Conservation (phyloP, 768 basidiomycete species). For the Leccinum imitatum region DNA sequence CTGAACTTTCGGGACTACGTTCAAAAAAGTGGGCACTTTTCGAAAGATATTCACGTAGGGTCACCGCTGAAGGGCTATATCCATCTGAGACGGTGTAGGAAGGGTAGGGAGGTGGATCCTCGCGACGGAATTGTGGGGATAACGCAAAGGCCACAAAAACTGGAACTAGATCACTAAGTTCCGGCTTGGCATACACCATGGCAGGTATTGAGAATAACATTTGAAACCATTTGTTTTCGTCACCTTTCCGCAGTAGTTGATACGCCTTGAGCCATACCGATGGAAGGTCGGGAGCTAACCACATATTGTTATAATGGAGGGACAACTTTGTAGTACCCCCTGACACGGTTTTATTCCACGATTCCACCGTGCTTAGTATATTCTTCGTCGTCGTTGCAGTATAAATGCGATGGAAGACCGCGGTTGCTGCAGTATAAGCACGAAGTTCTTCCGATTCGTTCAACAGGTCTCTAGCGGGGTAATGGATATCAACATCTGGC, state of each 20-base stretch:
- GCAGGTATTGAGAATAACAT: background rate
- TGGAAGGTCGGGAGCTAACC: constrained; percentile 23
- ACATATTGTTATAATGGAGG: constrained; percentile 22
- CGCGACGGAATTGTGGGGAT: constrained; percentile 3
- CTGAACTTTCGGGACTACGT: too few relatives aligned
- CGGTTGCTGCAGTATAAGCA: background rate
- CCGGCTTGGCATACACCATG: background rate
- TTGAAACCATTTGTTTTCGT: background rate
- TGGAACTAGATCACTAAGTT: background rate
- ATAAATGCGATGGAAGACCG: constrained; percentile 1
- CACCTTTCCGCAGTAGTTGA: constrained; percentile 17
- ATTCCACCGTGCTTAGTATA: background rate
- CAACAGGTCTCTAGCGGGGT: constrained; percentile 9
- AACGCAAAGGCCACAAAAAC: constrained; percentile 29
- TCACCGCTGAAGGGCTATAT: background rate
- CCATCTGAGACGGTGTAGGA: constrained; percentile 11
- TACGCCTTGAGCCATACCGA: constrained; percentile 29
- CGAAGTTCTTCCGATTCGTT: constrained; percentile 1
- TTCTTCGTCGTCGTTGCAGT: background rate
- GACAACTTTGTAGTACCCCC: background rate
- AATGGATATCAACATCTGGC: constrained; percentile 4
- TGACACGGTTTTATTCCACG: background rate
- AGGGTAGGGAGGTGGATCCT: constrained; percentile 15
- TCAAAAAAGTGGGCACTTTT: too few relatives aligned
- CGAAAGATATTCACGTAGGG: background rate